Evolutionary conservation across 164 flowering plant genomes (phyloP), one percentile per base, ranked within the genome.

Genomic region (Chloranthus sessilifolius): DNA sequence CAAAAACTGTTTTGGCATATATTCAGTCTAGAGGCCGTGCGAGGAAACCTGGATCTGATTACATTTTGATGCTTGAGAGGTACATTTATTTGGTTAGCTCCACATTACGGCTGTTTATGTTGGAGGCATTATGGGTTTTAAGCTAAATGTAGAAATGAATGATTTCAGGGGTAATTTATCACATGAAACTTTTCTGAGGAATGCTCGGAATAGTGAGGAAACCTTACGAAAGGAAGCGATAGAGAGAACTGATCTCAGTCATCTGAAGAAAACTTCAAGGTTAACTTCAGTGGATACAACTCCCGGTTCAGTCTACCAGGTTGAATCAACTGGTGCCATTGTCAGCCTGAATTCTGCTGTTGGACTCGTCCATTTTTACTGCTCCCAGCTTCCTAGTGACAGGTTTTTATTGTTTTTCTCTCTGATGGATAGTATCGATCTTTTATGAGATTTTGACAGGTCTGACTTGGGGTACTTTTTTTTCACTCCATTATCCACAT

Each of bases 21-120:
- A 89, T 94, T 66, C 99, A 94, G 65, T 94, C 99, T 7, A 71
- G 99, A 57, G 97, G 99, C 15, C 95, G 99, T 67, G 99, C 99
- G 44, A 82, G 99, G 65, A 89, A 89, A 66, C 99, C 99, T 56
- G 99, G 99, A 17, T 94, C 99, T 56, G 97, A 88, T 75, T 94
- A 94, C 58, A 84, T 94, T 38, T 73, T 94, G 72, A 94, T 94
- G 99, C 79, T 83, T 61, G 99, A 94, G 83, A 94, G 99, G 99
- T 94, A 78, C 26, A 42, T 41, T 1, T 44, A 15, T 27, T 40
- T 42, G 31, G 15, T 23, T 28, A 9, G n/a, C n/a, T n/a, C n/a
- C n/a, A n/a, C n/a, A n/a, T n/a, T n/a, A n/a, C n/a, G n/a, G n/a
- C n/a, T n/a, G n/a, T n/a, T n/a, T n/a, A n/a, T n/a, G n/a, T n/a